Base-by-base conservation (phyloP, 495 filamentous ascomycete genomes). In the Aspergillus funiculosus region DNA sequence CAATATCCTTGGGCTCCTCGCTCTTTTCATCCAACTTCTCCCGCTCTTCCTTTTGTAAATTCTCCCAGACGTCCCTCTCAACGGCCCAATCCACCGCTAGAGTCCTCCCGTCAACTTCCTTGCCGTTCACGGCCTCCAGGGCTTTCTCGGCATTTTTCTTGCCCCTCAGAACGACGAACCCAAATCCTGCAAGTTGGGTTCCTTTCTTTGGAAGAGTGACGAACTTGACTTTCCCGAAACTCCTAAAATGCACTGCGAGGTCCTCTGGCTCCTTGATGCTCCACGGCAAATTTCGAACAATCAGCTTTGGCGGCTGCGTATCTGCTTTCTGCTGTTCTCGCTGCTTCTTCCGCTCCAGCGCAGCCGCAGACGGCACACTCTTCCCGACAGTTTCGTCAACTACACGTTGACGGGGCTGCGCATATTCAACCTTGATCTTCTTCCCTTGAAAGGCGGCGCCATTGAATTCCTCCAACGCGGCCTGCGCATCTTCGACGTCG, bases 81-180 rank as follows among this genome's bases (percentile, higher is more conserved):
- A 96, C 91, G 17, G 91, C 89, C 87, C 88, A 96, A 73, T 98
- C 92, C 4, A 96, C 91, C 6, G 90, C 91, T 37, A 96, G 52
- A 22, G 78, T 82, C 48, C 92, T 73, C 9, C 91, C 92, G 65
- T 95, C 88, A 14, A 99, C 73, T 51, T 83, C 79, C 62, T 84
- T 95, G 14, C 91, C 94, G 69, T 99, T 97, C 40, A 96, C 66
- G 6, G 69, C 77, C 51, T 81, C 77, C 39, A 99, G 69, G 1
- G 92, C 92, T 66, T 81, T 92, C 66, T 97, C 84, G 0, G 94
- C 90, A 64, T 96, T 94, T 66, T 87, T 92, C 52, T 80, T 80
- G 10, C 89, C 89, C 39, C 90, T 74, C 65, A 99, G 71, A 11
- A 89, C 80, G 49, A 99, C 81, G 58, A 99, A 96, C 5, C 89